Conservation (phyloP, 345 rosid genomes). For the Nasturtium officinale region DNA sequence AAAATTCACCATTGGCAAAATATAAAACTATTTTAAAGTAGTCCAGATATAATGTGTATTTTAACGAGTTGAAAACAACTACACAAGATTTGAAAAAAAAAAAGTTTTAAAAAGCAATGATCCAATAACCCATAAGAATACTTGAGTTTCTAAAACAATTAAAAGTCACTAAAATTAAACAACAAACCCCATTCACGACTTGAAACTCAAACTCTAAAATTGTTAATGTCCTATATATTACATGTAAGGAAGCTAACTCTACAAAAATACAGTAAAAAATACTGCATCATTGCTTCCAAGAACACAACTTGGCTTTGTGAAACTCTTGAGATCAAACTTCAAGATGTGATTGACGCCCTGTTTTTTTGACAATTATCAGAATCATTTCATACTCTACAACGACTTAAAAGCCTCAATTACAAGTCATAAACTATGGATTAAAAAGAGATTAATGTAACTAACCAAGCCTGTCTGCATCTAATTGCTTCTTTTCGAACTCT, state of each 20-base stretch:
- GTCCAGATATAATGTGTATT: too few species aligned
- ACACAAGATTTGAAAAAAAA: not conserved
- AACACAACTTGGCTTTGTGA: constrained; percentile 9
- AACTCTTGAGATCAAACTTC: constrained; percentile 29
- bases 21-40: too few species aligned
- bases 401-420: not conserved
- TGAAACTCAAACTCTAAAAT: not conserved
- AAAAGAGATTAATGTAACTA: constrained; percentile 16
- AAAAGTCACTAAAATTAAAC: too few species aligned
- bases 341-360: constrained; percentile 40
- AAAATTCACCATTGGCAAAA: too few species aligned
- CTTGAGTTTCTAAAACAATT: too few species aligned
- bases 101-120: too few species aligned
- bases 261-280: not conserved
- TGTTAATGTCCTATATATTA: not conserved
- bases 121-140: too few species aligned
- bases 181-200: not conserved
- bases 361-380: constrained; percentile 14
- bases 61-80: too few species aligned
- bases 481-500: constrained; percentile 82
- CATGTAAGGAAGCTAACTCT: not conserved
- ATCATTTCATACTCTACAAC: not conserved
- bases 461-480: constrained; percentile 86
- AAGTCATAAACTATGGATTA: not conserved
- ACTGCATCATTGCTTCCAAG: constrained; percentile 10